Base-by-base conservation (phyloP, 1,284 basidiomycete genomes). In the Sporisorium scitamineum region DNA sequence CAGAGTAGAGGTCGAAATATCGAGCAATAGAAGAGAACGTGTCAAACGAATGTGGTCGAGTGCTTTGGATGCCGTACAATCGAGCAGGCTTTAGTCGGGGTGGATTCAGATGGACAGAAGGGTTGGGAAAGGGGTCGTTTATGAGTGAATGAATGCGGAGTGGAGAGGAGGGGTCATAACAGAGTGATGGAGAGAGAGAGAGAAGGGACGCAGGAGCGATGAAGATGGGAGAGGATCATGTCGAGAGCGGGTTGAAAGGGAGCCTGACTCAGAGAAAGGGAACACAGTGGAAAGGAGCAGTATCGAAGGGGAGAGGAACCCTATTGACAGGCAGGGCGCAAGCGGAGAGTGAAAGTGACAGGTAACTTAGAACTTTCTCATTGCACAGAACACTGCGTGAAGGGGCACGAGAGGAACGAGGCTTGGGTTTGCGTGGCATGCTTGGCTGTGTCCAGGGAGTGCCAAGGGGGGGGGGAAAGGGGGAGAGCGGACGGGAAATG, bases 291-390 rank as follows among this genome's bases (percentile, higher is more conserved):
- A n/a, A n/a, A n/a, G n/a, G n/a, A n/a, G n/a, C n/a, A n/a, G n/a
- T n/a, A n/a, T n/a, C n/a, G n/a, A n/a, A n/a, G n/a, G n/a, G n/a
- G 22, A 20, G 45, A 20, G 42, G 45, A 26, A 41, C 9, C 22
- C 27, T 22, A n/a, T 27, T 65, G 56, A 59, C 56, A 59, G 50
- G 52, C 56, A 44, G 18, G 51, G 31, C 39, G 52, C 31, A 31
- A 39, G 58, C 59, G 55, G 59, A 68, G 65, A 54, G 34, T 45
- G 50, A 54, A 61, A 61, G 34, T 27, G 34, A 42, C 41, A 42
- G n/a, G 54, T 44, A 32, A 24, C 29, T 4, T 26, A 44, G 39
- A 31, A 26, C 39, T 20, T n/a, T 26, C 22, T 29, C 45, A 34
- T 18, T 18, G 47, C 27, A 48, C 14, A 27, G 41, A 47, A 16